Conservation (phyloP, 345 rosid genomes). For the Salix viminalis region DNA sequence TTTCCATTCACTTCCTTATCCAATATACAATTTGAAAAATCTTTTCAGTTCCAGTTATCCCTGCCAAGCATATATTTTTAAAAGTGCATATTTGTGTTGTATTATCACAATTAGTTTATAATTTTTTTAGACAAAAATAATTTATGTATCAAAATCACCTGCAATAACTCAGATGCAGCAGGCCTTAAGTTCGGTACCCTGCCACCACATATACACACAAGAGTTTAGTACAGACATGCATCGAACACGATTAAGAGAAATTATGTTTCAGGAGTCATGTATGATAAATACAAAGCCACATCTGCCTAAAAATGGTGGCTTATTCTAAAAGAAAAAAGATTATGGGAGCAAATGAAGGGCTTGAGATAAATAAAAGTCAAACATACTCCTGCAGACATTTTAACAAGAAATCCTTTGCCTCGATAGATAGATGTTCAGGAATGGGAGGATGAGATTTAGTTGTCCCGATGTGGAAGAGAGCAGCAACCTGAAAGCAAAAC, state of each 20-base stretch:
- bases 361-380: neutral
- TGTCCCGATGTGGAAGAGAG: constrained; percentile 35
- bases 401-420: constrained; percentile 32
- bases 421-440: constrained; percentile 29
- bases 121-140: neutral
- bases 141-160: constrained; percentile 18
- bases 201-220: neutral
- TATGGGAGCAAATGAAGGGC: neutral
- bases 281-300: neutral
- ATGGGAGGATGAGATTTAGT: constrained; percentile 34
- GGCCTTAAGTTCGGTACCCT: constrained; percentile 32
- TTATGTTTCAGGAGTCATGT: neutral
- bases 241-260: neutral
- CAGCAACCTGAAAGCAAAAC: constrained; percentile 26
- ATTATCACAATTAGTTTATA: neutral
- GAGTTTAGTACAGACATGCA: neutral
- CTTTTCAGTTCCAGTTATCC: neutral
- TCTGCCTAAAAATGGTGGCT: constrained; percentile 1
- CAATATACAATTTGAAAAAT: neutral
- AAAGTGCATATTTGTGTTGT: neutral
- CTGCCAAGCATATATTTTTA: neutral
- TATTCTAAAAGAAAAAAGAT: neutral
- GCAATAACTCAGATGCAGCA: constrained; percentile 26
- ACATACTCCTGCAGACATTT: constrained; percentile 33
- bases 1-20: neutral